phyloP scores from a whole-genome alignment of 306 rosid genomes.

The Abrus precatorius region DNA sequence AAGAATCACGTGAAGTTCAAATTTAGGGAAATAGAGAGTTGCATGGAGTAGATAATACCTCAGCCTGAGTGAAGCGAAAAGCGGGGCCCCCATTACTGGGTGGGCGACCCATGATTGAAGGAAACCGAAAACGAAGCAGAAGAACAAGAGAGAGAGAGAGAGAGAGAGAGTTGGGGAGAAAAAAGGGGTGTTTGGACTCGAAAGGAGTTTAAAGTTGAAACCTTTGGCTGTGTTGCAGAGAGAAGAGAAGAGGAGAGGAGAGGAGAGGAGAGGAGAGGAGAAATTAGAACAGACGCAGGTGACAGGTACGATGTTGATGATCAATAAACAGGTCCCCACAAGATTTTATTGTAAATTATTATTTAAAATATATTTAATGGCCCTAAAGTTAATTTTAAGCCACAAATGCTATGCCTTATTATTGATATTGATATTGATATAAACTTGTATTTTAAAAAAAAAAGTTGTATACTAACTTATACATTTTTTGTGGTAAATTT shows the following conservation, averaged over 20 bases:
- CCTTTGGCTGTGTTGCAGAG: neutral
- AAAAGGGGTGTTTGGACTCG: neutral
- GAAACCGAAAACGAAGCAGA: neutral
- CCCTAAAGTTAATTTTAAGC: neutral
- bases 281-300: neutral
- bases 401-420: neutral
- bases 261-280: no score
- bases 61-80: constrained; percentile 82
- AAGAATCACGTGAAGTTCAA: neutral
- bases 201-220: neutral
- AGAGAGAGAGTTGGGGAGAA: neutral
- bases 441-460: no score
- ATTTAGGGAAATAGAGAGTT: constrained; percentile 6
- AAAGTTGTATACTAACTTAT: no score
- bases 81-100: constrained; percentile 97
- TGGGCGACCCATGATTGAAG: constrained; percentile 84
- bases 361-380: neutral
- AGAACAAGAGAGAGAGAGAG: neutral
- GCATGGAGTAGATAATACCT: constrained; percentile 62
- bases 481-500: no score
- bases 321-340: neutral
- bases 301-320: constrained; percentile 30
- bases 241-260: neutral
- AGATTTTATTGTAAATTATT: neutral
- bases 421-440: neutral